phyloP scores from a whole-genome alignment of 768 basidiomycete genomes.

The Boletus rubroflammeus region DNA sequence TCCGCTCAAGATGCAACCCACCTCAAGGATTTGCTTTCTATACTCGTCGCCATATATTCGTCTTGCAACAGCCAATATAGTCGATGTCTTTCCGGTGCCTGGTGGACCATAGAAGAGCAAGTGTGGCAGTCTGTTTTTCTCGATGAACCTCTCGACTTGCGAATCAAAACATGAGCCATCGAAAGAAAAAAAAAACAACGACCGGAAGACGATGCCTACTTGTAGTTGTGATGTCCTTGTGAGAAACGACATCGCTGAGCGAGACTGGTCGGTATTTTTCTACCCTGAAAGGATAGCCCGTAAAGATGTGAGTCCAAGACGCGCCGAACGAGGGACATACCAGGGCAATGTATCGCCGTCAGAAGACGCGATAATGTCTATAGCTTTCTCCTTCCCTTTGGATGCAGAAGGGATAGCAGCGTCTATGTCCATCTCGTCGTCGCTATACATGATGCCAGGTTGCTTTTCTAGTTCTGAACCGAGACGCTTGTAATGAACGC shows the following conservation, averaged over 20 bases:
- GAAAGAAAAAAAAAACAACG: background rate
- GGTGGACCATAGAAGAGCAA: slow-evolving; percentile 97
- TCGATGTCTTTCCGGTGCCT: slow-evolving; percentile 97
- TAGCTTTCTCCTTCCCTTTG: slow-evolving; percentile 73
- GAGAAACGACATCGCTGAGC: slow-evolving; percentile 92
- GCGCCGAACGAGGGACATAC: slow-evolving; percentile 40
- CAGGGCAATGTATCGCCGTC: slow-evolving; percentile 79
- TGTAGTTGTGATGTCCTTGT: slow-evolving; percentile 91
- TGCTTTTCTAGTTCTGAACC: background rate
- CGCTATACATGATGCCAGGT: slow-evolving; percentile 48
- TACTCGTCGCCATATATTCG: slow-evolving; percentile 88
- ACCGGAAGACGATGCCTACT: slow-evolving; percentile 45
- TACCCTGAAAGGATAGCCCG: slow-evolving; percentile 56
- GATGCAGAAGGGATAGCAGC: slow-evolving; percentile 24
- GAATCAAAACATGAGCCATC: slow-evolving; percentile 7
- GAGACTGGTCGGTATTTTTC: slow-evolving; percentile 95
- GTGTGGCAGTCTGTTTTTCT: slow-evolving; percentile 91
- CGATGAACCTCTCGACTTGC: slow-evolving; percentile 96
- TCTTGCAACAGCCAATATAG: slow-evolving; percentile 92
- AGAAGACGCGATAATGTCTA: slow-evolving; percentile 37
- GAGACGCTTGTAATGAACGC: background rate
- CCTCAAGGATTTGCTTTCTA: slow-evolving; percentile 92
- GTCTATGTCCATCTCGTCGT: slow-evolving; percentile 51
- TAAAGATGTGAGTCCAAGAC: background rate
- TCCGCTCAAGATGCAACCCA: slow-evolving; percentile 29